These are phyloP conservation scores for Gracilaria gracilis DNA, from an alignment of 23 red algal species.

Conservation along the genomic window DNA sequence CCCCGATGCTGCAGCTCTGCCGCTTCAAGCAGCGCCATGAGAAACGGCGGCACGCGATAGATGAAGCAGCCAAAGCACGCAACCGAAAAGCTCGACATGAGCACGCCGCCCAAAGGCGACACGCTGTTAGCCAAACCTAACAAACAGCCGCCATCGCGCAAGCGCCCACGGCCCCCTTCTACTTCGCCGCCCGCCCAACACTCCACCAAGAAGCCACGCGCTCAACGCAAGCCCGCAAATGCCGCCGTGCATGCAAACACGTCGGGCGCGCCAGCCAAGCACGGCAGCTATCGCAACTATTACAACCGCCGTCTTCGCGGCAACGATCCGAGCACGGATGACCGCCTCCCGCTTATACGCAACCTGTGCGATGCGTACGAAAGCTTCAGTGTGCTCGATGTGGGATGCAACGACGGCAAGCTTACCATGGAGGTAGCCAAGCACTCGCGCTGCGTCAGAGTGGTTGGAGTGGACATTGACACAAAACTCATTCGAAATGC, in stretches of 20 bases:
- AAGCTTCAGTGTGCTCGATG: constrained; percentile 54
- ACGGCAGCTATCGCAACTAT: constrained; percentile 52
- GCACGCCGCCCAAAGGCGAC: not conserved
- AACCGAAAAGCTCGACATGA: not conserved
- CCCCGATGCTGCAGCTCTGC: no score
- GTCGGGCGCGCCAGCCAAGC: constrained; percentile 1
- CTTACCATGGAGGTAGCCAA: constrained; percentile 47
- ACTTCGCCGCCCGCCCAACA: not conserved
- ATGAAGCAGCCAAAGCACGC: not conserved
- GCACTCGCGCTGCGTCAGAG: not conserved
- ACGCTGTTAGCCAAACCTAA: not conserved
- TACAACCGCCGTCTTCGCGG: constrained; percentile 58
- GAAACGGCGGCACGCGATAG: not conserved
- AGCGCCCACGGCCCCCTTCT: not conserved
- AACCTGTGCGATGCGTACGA: not conserved
- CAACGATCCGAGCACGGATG: constrained; percentile 26
- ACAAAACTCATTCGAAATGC: constrained; percentile 45
- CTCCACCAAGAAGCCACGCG: not conserved
- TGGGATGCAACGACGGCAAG: constrained; percentile 87
- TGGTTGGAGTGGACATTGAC: constrained; percentile 80
- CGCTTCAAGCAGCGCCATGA: not conserved
- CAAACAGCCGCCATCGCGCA: not conserved
- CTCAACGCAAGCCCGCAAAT: not conserved
- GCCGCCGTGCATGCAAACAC: not conserved
- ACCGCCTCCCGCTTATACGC: constrained; percentile 46